phyloP scores from a whole-genome alignment of 495 filamentous ascomycete species.

The Aspergillus cavernicola region DNA sequence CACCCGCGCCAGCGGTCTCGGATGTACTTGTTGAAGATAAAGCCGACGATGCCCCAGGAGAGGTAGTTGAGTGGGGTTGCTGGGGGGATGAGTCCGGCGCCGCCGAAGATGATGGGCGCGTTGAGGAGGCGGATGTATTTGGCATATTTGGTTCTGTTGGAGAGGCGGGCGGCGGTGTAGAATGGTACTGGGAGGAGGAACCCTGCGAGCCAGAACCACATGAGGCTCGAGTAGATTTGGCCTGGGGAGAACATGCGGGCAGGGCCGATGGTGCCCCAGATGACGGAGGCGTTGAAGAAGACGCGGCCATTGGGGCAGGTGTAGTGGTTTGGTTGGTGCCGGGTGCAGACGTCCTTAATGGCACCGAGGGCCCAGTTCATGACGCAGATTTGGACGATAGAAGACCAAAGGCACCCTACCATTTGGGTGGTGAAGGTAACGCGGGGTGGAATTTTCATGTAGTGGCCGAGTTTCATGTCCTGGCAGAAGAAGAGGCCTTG shows the following conservation, averaged over 20 bases:
- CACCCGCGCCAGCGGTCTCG: slow-evolving; percentile 60
- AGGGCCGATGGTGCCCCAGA: slow-evolving; percentile 54
- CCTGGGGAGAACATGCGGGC: slow-evolving; percentile 49
- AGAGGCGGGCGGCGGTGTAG: slow-evolving; percentile 43
- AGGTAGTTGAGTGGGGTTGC: slow-evolving; percentile 53
- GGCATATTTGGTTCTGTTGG: slow-evolving; percentile 4
- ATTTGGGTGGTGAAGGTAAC: slow-evolving; percentile 58
- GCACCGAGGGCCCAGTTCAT: slow-evolving; percentile 58
- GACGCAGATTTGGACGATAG: slow-evolving; percentile 55
- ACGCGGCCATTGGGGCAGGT: slow-evolving; percentile 59
- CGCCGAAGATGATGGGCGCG: slow-evolving; percentile 48
- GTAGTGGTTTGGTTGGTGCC: slow-evolving; percentile 50
- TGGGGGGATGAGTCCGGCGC: slow-evolving; percentile 44
- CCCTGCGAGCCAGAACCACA: slow-evolving; percentile 52
- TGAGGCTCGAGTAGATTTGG: slow-evolving; percentile 41
- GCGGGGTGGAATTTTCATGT: slow-evolving; percentile 63
- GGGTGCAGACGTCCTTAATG: slow-evolving; percentile 51
- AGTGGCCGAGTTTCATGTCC: slow-evolving; percentile 57
- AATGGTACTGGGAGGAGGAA: slow-evolving; percentile 43
- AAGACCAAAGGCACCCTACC: slow-evolving; percentile 51
- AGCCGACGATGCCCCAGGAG: slow-evolving; percentile 65
- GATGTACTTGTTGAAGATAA: slow-evolving; percentile 64
- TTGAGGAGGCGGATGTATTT: slow-evolving; percentile 39
- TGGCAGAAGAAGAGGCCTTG: slow-evolving; percentile 52
- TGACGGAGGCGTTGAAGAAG: slow-evolving; percentile 56